A percentile compares a stretch with the other conserved stretches of the same genome.
Conservation (phyloP, 1,139 yeast genomes). For the Arxiozyma slooffiae region DNA sequence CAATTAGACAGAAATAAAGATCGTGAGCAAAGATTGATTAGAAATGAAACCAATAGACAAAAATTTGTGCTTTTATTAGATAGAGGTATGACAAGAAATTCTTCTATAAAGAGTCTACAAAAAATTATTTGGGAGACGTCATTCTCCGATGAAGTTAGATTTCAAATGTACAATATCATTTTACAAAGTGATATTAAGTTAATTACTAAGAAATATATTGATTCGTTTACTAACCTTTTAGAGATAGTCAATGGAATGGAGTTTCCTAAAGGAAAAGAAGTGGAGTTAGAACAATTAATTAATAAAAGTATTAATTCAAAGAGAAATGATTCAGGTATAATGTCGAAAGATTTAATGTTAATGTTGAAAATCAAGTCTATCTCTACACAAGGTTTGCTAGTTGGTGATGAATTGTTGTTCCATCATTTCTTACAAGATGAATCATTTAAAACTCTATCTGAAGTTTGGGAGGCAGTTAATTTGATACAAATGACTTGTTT, state of each 20-base stretch:
- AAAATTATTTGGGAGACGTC: constrained; percentile 36
- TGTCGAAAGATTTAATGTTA: constrained; percentile 17
- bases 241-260: constrained; percentile 24
- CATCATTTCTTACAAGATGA: constrained; percentile 23
- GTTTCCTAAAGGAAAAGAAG: constrained; percentile 23
- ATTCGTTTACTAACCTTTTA: constrained; percentile 25
- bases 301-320: constrained; percentile 15
- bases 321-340: constrained; percentile 11
- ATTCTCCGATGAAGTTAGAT: constrained; percentile 31
- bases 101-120: constrained; percentile 33
- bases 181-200: constrained; percentile 23
- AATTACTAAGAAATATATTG: constrained; percentile 25
- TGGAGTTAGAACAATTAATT: constrained; percentile 26
- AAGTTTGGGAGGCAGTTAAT: constrained; percentile 29
- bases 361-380: constrained; percentile 26
- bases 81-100: constrained; percentile 29
- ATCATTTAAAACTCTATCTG: constrained; percentile 13
- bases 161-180: constrained; percentile 27
- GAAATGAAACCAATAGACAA: constrained; percentile 31
- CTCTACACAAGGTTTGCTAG: constrained; percentile 24
- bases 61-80: constrained; percentile 25
- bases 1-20: constrained; percentile 29
- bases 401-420: constrained; percentile 28
- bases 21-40: constrained; percentile 27
- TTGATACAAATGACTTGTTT: constrained; percentile 29